Base-by-base conservation (phyloP, 106 monocot species). In the Apostasia shenzhenica region DNA sequence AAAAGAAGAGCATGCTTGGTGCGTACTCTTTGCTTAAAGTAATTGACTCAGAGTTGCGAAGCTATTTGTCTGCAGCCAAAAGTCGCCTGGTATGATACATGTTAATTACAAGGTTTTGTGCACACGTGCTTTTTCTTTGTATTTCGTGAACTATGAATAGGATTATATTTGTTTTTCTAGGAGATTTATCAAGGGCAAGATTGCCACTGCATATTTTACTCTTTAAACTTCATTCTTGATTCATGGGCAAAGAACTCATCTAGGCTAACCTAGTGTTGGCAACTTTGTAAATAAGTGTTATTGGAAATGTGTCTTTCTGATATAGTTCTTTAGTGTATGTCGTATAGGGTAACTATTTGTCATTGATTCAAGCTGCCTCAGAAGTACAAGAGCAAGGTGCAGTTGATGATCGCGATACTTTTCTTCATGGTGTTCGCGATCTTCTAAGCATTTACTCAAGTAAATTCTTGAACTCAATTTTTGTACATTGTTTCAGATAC, bases 381-480 rank as follows among this genome's bases (percentile, higher is more conserved):
- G 90, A 90, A 53, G 65, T 90, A 67, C 85, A 83, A 83, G 99
- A 99, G 61, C 93, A 93, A 82, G 99, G 99, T 55, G 85, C 90
- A 48, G 85, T 90, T 81, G 93, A 99, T 80, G 99, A 99, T 57
- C 81, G 83, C 38, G 99, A 99, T 80, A 83, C 85, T 59, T 88
- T 93, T 69, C 87, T 99, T 6, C 99, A 99, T 77, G 82, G 83
- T 75, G 87, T 99, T 38, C 81, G 90, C 40, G 93, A 99, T 83
- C 81, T 99, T 65, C 73, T 99, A 10, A 81, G 85, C 79, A 85
- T 82, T 76, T 71, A 93, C 62, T 90, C 87, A 69, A 90, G 90
- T 92, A 86, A 73, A 48, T 54, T 4, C 7, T 3, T 56, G 45
- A 61, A 65, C 38, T 41, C 14, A 10, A 40, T 26, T 41, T 45